These are phyloP conservation scores for Arxiozyma telluris DNA, from an alignment of 1,139 yeast genomes.

Conservation along the genomic window DNA sequence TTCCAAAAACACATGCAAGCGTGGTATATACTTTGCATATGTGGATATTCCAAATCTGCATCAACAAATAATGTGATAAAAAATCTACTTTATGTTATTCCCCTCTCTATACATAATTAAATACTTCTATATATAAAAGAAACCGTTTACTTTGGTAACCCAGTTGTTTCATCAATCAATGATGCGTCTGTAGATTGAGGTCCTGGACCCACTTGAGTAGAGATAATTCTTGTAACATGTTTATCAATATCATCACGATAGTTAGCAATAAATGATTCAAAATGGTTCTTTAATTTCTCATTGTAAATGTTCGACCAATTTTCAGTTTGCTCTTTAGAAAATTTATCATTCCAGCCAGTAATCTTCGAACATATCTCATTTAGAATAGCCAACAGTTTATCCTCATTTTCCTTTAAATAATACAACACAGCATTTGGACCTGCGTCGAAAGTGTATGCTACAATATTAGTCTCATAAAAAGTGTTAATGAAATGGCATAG, in stretches of 20 bases:
- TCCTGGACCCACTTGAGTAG: conserved; percentile 82
- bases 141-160: conserved; percentile 33
- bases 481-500: conserved; percentile 72
- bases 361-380: conserved; percentile 47
- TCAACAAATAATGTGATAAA: neutral
- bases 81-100: too few relatives aligned
- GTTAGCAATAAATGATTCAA: neutral
- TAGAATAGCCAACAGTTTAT: conserved; percentile 51
- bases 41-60: neutral
- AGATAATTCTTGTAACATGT: conserved; percentile 74
- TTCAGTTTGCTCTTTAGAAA: conserved; percentile 20
- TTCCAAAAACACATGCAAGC: neutral
- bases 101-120: neutral
- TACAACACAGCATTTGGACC: conserved; percentile 98
- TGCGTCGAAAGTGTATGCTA: conserved; percentile 97
- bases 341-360: conserved; percentile 60
- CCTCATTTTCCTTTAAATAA: conserved; percentile 67
- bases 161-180: conserved; percentile 44
- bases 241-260: conserved; percentile 14
- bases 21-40: too few relatives aligned
- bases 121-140: neutral
- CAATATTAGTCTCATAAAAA: conserved; percentile 54
- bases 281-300: neutral
- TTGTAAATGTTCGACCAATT: conserved; percentile 3
- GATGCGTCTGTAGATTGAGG: conserved; percentile 52